phyloP scores from a whole-genome alignment of 495 filamentous ascomycete genomes.

The Parachaetomium inaequale region DNA sequence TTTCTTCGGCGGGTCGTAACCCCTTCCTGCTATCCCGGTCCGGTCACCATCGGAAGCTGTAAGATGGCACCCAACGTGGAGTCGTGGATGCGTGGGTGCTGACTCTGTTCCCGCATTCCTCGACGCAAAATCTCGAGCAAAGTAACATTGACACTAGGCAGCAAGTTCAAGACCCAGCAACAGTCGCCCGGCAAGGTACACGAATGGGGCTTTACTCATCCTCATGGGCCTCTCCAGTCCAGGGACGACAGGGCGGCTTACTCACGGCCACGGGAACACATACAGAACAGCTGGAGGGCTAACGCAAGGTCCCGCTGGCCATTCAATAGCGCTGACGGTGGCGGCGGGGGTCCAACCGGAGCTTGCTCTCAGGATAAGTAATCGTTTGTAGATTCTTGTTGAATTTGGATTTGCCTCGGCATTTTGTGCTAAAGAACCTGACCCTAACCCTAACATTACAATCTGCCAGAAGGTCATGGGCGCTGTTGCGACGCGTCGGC shows the following conservation, averaged over 20 bases:
- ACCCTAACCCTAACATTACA: too few species aligned
- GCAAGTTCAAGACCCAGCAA: neutral
- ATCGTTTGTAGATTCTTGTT: too few species aligned
- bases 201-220: neutral
- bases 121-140: neutral
- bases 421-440: too few species aligned
- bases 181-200: neutral
- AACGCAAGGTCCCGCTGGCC: neutral
- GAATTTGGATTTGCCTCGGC: too few species aligned
- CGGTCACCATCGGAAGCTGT: too few species aligned
- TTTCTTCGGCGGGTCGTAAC: neutral
- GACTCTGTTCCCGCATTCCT: neutral
- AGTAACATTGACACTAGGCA: neutral
- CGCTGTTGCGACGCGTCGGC: too few species aligned
- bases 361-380: too few species aligned
- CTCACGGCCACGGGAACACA: neutral
- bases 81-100: neutral
- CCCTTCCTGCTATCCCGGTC: too few species aligned
- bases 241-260: neutral
- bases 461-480: too few species aligned
- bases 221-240: neutral
- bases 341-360: too few species aligned
- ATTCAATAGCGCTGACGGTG: neutral
- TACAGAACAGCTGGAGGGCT: neutral
- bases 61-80: neutral